A percentile compares a stretch with the other conserved stretches of the same genome.
Evolutionary conservation across 129 eudicot species (phyloP).

Genomic region (Ambrosia trifida): DNA sequence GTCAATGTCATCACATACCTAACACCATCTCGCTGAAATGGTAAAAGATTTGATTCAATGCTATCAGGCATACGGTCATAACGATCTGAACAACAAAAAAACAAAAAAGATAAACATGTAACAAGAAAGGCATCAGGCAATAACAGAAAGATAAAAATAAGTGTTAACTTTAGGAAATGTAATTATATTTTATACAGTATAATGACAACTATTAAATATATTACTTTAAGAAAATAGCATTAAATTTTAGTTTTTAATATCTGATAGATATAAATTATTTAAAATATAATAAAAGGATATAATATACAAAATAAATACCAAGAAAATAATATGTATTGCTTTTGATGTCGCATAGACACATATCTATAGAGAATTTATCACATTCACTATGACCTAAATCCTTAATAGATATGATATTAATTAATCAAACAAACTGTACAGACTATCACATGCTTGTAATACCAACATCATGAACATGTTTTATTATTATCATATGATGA

Average conservation of each 20-base stretch:
- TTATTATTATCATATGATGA: not conserved
- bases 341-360: too few relatives aligned
- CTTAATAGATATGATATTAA: not conserved
- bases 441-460: not conserved
- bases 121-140: not conserved
- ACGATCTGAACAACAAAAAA: conserved; percentile 45
- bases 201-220: too few relatives aligned
- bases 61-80: conserved; percentile 61
- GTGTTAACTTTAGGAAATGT: too few relatives aligned
- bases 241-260: too few relatives aligned
- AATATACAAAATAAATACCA: too few relatives aligned
- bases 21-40: conserved; percentile 96
- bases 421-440: conserved; percentile 10
- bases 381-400: not conserved
- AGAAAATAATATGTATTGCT: too few relatives aligned
- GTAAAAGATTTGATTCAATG: conserved; percentile 80
- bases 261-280: too few relatives aligned
- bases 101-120: conserved; percentile 14
- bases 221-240: too few relatives aligned
- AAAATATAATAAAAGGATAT: too few relatives aligned
- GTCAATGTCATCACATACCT: conserved; percentile 48
- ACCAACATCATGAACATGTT: not conserved
- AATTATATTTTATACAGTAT: too few relatives aligned
- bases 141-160: not conserved
- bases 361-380: not conserved